A percentile compares a stretch with the other conserved stretches of the same genome.
Evolutionary conservation across 495 filamentous ascomycete genomes (phyloP).

Genomic region (Penicillium salamii): DNA sequence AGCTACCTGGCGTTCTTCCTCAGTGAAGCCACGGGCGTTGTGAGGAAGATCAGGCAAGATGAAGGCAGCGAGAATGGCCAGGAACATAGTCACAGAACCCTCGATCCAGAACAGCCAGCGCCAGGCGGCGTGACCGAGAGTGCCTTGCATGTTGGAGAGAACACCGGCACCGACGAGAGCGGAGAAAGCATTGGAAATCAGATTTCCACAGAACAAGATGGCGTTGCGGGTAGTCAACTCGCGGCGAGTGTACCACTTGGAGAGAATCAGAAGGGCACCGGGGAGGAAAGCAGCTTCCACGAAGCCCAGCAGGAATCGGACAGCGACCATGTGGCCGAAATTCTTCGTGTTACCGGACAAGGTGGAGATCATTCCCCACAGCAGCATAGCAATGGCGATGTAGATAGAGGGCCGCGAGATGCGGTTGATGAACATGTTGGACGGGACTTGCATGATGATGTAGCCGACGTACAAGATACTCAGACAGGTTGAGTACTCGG

Average conservation of each 20-base stretch:
- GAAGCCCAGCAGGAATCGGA: slow-evolving; percentile 67
- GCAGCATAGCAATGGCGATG: slow-evolving; percentile 59
- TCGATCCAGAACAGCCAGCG: slow-evolving; percentile 66
- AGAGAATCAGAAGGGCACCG: slow-evolving; percentile 43
- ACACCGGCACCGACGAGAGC: slow-evolving; percentile 54
- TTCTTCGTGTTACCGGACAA: slow-evolving; percentile 52
- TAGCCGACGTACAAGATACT: slow-evolving; percentile 67
- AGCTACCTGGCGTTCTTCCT: slow-evolving; percentile 65
- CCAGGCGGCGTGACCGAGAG: slow-evolving; percentile 49
- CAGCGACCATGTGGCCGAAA: slow-evolving; percentile 56
- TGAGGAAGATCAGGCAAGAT: slow-evolving; percentile 72
- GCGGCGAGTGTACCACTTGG: slow-evolving; percentile 46
- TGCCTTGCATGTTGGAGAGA: slow-evolving; percentile 40
- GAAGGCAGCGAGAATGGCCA: slow-evolving; percentile 46
- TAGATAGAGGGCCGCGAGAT: slow-evolving; percentile 56
- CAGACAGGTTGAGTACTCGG: slow-evolving; percentile 55
- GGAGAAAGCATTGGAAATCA: slow-evolving; percentile 62
- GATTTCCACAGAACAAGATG: slow-evolving; percentile 43
- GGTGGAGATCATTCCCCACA: slow-evolving; percentile 66
- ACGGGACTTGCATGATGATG: slow-evolving; percentile 33
- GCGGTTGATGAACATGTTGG: slow-evolving; percentile 43
- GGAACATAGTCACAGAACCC: slow-evolving; percentile 29
- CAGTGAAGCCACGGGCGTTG: slow-evolving; percentile 66
- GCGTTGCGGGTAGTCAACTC: slow-evolving; percentile 44
- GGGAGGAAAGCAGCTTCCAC: slow-evolving; percentile 48